Conservation (phyloP, 106 monocot species). For the Allium cepa region DNA sequence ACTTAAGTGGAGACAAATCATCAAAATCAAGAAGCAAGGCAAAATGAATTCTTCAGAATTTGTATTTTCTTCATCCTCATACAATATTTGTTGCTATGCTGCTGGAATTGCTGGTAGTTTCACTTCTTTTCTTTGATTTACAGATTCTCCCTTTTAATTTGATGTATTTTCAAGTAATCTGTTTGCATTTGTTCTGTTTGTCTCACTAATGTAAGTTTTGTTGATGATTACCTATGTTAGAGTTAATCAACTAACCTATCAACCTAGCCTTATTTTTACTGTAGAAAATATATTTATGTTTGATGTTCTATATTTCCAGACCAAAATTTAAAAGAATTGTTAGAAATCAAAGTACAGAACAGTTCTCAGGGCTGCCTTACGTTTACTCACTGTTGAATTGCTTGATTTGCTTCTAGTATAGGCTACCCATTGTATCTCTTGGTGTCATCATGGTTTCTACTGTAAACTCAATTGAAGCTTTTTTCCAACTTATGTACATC, state of each 20-base stretch:
- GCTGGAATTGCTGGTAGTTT: constrained; percentile 28
- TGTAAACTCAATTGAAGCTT: too few relatives aligned
- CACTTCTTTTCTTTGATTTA: background rate
- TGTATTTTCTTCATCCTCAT: too few relatives aligned
- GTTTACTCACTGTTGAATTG: constrained; percentile 15
- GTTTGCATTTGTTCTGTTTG: constrained; percentile 73
- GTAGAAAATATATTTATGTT: background rate
- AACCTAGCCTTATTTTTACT: background rate
- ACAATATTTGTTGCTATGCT: too few relatives aligned
- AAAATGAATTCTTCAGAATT: too few relatives aligned
- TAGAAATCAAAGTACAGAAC: constrained; percentile 65
- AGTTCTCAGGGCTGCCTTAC: constrained; percentile 29
- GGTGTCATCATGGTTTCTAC: too few relatives aligned
- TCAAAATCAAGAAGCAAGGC: too few relatives aligned
- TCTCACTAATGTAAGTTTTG: constrained; percentile 74
- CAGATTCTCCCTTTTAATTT: background rate
- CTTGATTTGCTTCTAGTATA: constrained; percentile 88
- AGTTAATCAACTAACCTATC: too few relatives aligned
- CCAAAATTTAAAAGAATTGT: constrained; percentile 82
- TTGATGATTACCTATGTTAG: too few relatives aligned
- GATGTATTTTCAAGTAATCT: constrained; percentile 62
- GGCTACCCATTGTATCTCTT: constrained; percentile 64
- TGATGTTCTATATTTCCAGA: background rate
- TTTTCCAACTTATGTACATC: too few relatives aligned
- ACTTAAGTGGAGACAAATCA: too few relatives aligned